phyloP scores from a whole-genome alignment of 2,329 filamentous ascomycete species.

The Scedosporium aurantiacum region DNA sequence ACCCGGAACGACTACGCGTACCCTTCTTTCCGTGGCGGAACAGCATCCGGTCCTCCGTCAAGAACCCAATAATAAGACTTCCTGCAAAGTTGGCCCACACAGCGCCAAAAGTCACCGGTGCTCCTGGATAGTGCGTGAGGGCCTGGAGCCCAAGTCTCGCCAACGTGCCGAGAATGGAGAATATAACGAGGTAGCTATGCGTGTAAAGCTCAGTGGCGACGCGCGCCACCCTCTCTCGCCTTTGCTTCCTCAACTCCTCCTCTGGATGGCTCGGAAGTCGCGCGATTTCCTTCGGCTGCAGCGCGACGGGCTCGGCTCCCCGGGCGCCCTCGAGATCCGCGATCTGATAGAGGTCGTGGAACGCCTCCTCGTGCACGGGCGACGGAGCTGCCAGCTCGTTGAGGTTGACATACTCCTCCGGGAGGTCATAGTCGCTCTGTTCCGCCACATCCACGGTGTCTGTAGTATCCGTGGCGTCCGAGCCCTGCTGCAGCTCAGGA shows the following conservation, averaged over 20 bases:
- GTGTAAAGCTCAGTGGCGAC: constrained; percentile 46
- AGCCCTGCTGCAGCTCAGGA: no score
- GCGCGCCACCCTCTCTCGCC: background rate
- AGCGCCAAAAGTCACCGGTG: constrained; percentile 61
- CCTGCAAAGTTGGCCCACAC: constrained; percentile 85
- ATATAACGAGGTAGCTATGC: constrained; percentile 72
- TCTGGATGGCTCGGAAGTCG: background rate
- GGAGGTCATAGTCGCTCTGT: background rate
- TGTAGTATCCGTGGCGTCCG: no score
- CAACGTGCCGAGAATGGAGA: constrained; percentile 74
- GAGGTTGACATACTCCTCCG: background rate
- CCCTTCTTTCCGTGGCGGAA: constrained; percentile 51
- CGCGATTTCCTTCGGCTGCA: background rate
- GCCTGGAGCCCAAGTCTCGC: constrained; percentile 71
- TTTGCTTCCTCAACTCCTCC: background rate
- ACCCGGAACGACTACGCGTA: background rate
- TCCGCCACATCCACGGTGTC: background rate
- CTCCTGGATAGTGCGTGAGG: constrained; percentile 67
- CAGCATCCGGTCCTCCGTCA: constrained; percentile 65
- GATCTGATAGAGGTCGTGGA: background rate
- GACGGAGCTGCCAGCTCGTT: constrained; percentile 14
- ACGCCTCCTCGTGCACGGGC: constrained; percentile 8
- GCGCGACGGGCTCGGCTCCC: background rate
- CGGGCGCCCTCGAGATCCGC: background rate
- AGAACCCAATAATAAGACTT: constrained; percentile 73